Percentiles rank a stretch among this genome's conserved stretches.
Conservation (phyloP, 1,284 basidiomycete genomes). For the Leccinum variabile region DNA sequence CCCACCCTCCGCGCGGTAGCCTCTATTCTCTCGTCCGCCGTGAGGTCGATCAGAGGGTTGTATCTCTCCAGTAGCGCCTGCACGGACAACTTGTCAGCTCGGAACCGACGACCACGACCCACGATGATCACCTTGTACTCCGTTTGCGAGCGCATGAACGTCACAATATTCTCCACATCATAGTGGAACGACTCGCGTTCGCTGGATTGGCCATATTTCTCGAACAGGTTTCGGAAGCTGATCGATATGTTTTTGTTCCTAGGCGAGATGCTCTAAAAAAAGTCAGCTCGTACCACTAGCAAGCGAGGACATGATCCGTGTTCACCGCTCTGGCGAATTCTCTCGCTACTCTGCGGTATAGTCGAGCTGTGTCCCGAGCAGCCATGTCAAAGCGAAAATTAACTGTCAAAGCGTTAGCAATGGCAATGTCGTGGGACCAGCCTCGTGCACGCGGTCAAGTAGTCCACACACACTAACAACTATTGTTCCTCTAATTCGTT, state of each 20-base stretch:
- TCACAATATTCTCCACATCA: slow-evolving; percentile 64
- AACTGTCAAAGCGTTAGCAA: not conserved
- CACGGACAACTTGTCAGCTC: slow-evolving; percentile 6
- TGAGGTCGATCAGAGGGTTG: slow-evolving; percentile 81
- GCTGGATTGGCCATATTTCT: slow-evolving; percentile 36
- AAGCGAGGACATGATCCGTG: slow-evolving; percentile 3
- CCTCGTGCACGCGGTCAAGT: not conserved
- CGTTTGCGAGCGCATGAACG: slow-evolving; percentile 73
- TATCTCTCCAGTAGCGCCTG: slow-evolving; percentile 80
- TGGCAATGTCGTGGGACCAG: slow-evolving; percentile 18
- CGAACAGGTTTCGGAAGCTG: slow-evolving; percentile 62
- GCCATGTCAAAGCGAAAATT: slow-evolving; percentile 30
- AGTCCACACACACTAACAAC: slow-evolving; percentile 16
- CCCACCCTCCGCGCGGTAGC: slow-evolving; percentile 88
- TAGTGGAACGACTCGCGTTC: slow-evolving; percentile 37
- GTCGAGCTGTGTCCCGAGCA: slow-evolving; percentile 12
- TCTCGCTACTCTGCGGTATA: slow-evolving; percentile 47
- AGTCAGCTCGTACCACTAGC: slow-evolving; percentile 10
- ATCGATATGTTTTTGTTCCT: slow-evolving; percentile 46
- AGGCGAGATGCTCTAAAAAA: slow-evolving; percentile 42
- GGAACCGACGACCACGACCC: not conserved
- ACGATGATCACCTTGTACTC: slow-evolving; percentile 45
- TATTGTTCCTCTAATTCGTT: slow-evolving; percentile 27
- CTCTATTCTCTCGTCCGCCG: slow-evolving; percentile 74
- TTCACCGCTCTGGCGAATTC: slow-evolving; percentile 46